Base-by-base conservation (phyloP, 345 rosid genomes). In the Lumnitzera racemosa region DNA sequence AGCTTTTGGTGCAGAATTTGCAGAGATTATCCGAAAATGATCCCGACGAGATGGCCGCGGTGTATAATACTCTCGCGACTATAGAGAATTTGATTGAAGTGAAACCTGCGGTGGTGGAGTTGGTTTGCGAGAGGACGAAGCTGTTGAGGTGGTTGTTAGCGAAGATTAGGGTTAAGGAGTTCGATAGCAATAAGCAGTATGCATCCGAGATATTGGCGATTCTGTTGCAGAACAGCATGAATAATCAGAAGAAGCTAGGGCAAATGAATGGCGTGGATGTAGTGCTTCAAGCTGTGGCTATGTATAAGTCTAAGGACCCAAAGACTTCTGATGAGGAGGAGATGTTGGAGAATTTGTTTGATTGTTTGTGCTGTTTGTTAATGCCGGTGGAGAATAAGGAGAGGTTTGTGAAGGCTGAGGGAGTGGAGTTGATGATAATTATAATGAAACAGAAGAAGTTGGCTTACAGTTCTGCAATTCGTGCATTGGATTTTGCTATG, bases 381-480 rank as follows among this genome's bases (percentile, higher is more conserved):
- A 92, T 92, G 99, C 99, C 99, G 0, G 72, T 89, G 72, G 97
- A 92, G 95, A 92, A 92, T 61, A 92, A 92, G 81, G 99, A 92
- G 74, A 87, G 91, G 82, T 92, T 92, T 68, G 79, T 92, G 29
- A 92, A 76, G 70, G 99, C 99, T 0, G 99, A 92, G 71, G 99
- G 99, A 11, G 99, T 92, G 49, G 99, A 92, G 82, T 66, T 92
- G 75, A 92, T 89, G 98, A 89, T 92, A 67, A 92, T 92, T 49
- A 89, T 92, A 15, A 92, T 87, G 96, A 92, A 92, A 77, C 98
- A 92, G 88, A 92, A 87, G 84, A 92, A 89, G 67, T 89, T 80
- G 24, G 97, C 98, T 66, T 92, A 92, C 68, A 86, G 87, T 13
- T 92, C 98, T 24, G 98, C 98, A 0, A 81, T 92, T 36, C 80